Evolutionary conservation across 192 early-diverging fungal genomes (phyloP).

Genomic region (Coemansia biformis): DNA sequence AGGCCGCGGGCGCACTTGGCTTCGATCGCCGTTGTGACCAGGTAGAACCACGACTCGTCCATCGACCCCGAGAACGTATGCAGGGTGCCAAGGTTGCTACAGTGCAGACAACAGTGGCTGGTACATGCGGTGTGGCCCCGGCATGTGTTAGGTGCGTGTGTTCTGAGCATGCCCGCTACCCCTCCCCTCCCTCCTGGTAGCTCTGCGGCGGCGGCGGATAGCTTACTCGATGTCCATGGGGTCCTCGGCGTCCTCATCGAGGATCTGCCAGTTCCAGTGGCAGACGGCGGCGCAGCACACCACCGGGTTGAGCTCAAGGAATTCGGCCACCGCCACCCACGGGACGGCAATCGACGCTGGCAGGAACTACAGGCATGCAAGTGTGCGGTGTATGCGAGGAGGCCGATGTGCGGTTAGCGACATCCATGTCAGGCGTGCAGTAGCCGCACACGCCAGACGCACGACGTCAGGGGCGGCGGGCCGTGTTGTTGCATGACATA

Average conservation of each 20-base stretch:
- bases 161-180: no score
- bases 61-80: constrained; percentile 79
- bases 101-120: neutral
- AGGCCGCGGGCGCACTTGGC: constrained; percentile 64
- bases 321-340: constrained; percentile 67
- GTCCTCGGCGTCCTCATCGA: constrained; percentile 66
- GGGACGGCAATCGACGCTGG: constrained; percentile 77
- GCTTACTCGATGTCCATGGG: constrained; percentile 53
- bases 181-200: no score
- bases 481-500: no score
- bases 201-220: no score
- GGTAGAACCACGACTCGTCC: constrained; percentile 97
- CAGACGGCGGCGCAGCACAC: constrained; percentile 81
- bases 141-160: no score
- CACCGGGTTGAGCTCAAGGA: constrained; percentile 81
- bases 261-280: constrained; percentile 86
- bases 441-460: no score
- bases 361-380: constrained; percentile 49
- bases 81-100: constrained; percentile 69
- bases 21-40: constrained; percentile 87
- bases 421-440: no score
- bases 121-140: constrained; percentile 11
- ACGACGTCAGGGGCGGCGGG: no score
- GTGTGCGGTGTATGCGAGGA: no score
- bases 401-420: no score